These are phyloP conservation scores for Tylopilus microsporus DNA, from an alignment of 1,284 basidiomycete genomes.

Conservation along the genomic window DNA sequence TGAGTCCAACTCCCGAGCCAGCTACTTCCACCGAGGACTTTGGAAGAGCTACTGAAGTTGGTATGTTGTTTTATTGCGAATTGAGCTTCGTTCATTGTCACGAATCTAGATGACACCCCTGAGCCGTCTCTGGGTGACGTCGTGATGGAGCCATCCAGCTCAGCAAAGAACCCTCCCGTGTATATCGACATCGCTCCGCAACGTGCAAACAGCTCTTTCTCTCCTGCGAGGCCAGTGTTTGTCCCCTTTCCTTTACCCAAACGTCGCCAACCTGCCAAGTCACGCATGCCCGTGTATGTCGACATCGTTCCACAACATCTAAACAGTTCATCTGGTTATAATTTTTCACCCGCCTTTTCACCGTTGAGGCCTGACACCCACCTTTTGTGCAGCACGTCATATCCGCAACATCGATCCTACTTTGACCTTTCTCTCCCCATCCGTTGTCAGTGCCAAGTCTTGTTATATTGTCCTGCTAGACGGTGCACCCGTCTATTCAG, in stretches of 20 bases:
- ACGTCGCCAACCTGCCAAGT: constrained; percentile 27
- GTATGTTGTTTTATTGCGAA: too few species aligned
- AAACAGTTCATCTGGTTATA: constrained; percentile 18
- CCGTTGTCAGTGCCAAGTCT: constrained; percentile 45
- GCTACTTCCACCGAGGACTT: too few species aligned
- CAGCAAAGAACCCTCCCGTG: too few species aligned
- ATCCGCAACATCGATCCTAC: constrained; percentile 58
- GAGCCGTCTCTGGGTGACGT: too few species aligned
- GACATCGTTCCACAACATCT: constrained; percentile 46
- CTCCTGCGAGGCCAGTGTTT: constrained; percentile 32
- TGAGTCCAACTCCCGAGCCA: too few species aligned
- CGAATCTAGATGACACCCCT: too few species aligned
- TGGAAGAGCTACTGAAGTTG: too few species aligned
- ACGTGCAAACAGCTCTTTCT: constrained; percentile 14
- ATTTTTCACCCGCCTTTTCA: constrained; percentile 11
- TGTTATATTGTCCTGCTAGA: constrained; percentile 52
- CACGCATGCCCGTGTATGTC: constrained; percentile 52
- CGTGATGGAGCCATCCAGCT: too few species aligned
- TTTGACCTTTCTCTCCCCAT: constrained; percentile 51
- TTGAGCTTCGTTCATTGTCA: too few species aligned
- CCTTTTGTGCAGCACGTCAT: constrained; percentile 44
- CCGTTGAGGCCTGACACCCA: constrained; percentile 26
- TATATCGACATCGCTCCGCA: too few species aligned
- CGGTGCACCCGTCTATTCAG: constrained; percentile 46
- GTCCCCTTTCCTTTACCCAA: constrained; percentile 11